Evolutionary conservation across 192 early-diverging fungal species (phyloP).

Genomic region (Diversispora epigaea): DNA sequence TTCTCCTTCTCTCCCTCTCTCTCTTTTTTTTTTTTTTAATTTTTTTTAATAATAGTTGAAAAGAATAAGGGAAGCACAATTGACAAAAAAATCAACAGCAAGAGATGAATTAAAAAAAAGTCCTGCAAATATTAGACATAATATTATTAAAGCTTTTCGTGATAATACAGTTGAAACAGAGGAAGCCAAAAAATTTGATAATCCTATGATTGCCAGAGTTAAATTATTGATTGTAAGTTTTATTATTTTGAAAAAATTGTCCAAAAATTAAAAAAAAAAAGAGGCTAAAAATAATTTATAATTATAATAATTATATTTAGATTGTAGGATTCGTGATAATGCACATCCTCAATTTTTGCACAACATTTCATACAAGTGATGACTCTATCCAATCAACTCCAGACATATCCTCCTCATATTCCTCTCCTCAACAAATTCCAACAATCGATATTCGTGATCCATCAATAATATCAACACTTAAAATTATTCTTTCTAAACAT

Average conservation of each 20-base stretch:
- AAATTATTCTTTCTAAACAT: constrained; percentile 46
- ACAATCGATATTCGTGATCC: constrained; percentile 46
- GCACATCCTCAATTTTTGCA: constrained; percentile 62
- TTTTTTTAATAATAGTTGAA: constrained; percentile 36
- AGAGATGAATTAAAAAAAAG: constrained; percentile 34
- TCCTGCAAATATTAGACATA: constrained; percentile 59
- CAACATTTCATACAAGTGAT: constrained; percentile 46
- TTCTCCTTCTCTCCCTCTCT: not conserved
- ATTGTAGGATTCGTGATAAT: constrained; percentile 64
- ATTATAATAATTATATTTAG: constrained; percentile 7
- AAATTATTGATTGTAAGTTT: constrained; percentile 54
- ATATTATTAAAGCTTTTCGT: constrained; percentile 61
- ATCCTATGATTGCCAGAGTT: constrained; percentile 56
- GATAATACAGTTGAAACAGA: constrained; percentile 45
- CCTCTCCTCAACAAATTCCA: constrained; percentile 15
- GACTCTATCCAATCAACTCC: not conserved
- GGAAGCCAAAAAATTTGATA: constrained; percentile 43
- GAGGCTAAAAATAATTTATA: not conserved
- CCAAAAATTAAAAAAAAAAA: not conserved
- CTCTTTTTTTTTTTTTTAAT: not conserved
- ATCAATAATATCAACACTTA: constrained; percentile 46
- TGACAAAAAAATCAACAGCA: constrained; percentile 7
- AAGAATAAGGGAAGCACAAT: constrained; percentile 44
- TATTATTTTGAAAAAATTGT: not conserved
- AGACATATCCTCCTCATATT: no score